Percentiles rank a stretch among this genome's conserved stretches.
Evolutionary conservation across 106 monocot genomes (phyloP).

Genomic region (Dendrobium officinale): DNA sequence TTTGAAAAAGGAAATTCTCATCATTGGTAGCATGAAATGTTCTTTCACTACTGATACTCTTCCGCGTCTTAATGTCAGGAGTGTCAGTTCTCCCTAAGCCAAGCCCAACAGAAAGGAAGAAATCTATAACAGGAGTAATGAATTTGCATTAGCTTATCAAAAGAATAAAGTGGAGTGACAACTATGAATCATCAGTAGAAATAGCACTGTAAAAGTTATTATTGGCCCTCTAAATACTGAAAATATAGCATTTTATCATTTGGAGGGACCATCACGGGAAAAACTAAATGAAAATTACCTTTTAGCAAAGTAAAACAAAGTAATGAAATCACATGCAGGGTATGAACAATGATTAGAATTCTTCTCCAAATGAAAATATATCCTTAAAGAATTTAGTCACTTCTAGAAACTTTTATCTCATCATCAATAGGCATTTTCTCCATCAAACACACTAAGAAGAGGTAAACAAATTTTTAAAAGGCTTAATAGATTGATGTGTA

Average conservation of each 20-base stretch:
- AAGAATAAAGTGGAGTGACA: neutral
- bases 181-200: neutral
- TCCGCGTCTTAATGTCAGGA: constrained; percentile 54
- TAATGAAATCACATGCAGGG: neutral
- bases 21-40: constrained; percentile 75
- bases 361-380: neutral
- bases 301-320: neutral
- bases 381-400: neutral
- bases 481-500: neutral
- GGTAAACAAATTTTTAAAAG: neutral
- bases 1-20: constrained; percentile 57
- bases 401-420: neutral
- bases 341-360: neutral
- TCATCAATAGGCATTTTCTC: neutral
- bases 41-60: constrained; percentile 94
- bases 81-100: constrained; percentile 79
- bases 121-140: constrained; percentile 46
- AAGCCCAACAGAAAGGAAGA: constrained; percentile 91
- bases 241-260: neutral
- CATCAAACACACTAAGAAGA: neutral
- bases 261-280: neutral
- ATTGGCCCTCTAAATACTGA: neutral
- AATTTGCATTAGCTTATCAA: constrained; percentile 9
- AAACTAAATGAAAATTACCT: neutral
- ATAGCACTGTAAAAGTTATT: constrained; percentile 1